These are phyloP conservation scores for Lotmaria passim DNA, from an alignment of 208 protist genomes.

Conservation along the genomic window DNA sequence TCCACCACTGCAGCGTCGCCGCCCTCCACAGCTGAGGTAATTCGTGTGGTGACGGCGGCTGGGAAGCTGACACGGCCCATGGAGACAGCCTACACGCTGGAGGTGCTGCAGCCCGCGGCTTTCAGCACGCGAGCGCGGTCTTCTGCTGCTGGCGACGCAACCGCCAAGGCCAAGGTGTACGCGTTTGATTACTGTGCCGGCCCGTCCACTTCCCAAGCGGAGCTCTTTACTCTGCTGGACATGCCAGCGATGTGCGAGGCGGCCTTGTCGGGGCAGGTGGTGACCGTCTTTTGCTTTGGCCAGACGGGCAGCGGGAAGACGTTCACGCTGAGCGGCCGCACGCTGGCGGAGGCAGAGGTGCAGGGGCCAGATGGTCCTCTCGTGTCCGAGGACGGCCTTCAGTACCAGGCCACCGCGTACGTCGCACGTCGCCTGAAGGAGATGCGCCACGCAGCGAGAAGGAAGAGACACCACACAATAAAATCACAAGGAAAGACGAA, in stretches of 20 bases:
- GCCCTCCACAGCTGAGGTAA: constrained; percentile 15
- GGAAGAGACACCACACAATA: background rate
- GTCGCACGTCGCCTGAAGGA: constrained; percentile 47
- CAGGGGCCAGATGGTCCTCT: constrained; percentile 14
- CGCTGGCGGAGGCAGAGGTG: constrained; percentile 18
- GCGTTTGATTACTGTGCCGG: constrained; percentile 71
- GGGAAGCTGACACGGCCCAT: constrained; percentile 21
- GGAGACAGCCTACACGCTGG: constrained; percentile 26
- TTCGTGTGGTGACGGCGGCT: constrained; percentile 31
- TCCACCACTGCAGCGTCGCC: too few species aligned
- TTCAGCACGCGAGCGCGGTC: background rate
- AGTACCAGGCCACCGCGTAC: constrained; percentile 69
- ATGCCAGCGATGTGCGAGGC: constrained; percentile 74
- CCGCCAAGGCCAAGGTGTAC: constrained; percentile 32
- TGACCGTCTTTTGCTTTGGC: constrained; percentile 91
- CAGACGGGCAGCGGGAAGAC: constrained; percentile 92
- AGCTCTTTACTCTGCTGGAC: constrained; percentile 52
- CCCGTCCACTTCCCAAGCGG: constrained; percentile 54
- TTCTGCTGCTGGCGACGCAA: background rate
- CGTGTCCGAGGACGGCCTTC: constrained; percentile 69
- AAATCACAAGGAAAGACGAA: background rate
- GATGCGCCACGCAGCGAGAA: constrained; percentile 15
- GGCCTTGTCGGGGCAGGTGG: constrained; percentile 72
- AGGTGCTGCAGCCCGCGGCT: constrained; percentile 21
- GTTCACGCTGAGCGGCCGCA: constrained; percentile 82